Conservation (phyloP, 164 flowering plant species). For the Vitis cinerea region DNA sequence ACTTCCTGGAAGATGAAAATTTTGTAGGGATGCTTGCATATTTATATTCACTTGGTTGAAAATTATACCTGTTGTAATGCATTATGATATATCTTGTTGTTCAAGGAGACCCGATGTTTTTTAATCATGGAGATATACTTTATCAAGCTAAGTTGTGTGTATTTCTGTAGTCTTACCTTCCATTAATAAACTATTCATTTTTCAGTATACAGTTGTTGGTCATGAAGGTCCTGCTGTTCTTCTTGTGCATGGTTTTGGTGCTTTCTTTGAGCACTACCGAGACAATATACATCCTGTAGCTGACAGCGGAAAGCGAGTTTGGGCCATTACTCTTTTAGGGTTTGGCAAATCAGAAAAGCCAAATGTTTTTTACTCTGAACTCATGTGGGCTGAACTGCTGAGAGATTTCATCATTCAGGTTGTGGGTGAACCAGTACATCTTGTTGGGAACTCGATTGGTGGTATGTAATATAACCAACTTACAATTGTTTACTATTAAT, state of each 20-base stretch:
- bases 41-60: not conserved
- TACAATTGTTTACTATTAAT: no score
- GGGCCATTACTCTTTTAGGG: constrained; percentile 80
- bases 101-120: not conserved
- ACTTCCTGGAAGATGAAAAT: no score
- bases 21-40: no score
- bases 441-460: constrained; percentile 87
- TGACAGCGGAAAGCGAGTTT: constrained; percentile 61
- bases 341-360: constrained; percentile 95
- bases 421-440: constrained; percentile 79
- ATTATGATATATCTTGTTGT: not conserved
- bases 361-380: constrained; percentile 72
- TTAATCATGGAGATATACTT: not conserved
- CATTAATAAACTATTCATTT: constrained; percentile 8
- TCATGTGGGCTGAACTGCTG: constrained; percentile 80
- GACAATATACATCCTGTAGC: constrained; percentile 59
- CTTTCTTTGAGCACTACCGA: constrained; percentile 81
- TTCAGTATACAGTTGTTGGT: constrained; percentile 79
- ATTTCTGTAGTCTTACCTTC: not conserved
- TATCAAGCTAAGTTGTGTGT: not conserved
- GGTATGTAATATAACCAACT: constrained; percentile 42
- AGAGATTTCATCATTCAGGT: constrained; percentile 83
- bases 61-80: not conserved
- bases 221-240: constrained; percentile 75
- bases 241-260: constrained; percentile 95